phyloP scores from a whole-genome alignment of 2,329 filamentous ascomycete genomes.

The Trichoderma sp. region DNA sequence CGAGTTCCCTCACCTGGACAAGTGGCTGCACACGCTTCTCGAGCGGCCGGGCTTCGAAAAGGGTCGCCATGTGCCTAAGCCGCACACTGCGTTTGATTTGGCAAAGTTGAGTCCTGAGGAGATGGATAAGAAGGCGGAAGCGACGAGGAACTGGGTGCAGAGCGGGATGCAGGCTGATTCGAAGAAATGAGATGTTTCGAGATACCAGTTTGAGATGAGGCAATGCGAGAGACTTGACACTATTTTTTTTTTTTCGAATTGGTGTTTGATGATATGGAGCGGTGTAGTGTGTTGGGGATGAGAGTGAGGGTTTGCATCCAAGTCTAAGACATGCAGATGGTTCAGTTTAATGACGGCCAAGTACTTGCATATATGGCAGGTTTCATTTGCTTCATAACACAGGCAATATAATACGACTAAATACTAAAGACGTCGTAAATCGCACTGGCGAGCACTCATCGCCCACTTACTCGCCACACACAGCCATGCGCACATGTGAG shows the following conservation, averaged over 20 bases:
- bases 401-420: neutral
- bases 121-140: constrained; percentile 54
- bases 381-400: neutral
- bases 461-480: neutral
- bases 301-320: neutral
- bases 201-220: neutral
- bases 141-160: constrained; percentile 62
- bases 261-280: neutral
- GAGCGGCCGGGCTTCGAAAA: constrained; percentile 70
- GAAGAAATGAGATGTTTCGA: constrained; percentile 38
- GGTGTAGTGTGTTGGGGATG: neutral
- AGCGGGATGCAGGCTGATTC: constrained; percentile 65
- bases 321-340: too few relatives aligned
- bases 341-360: too few relatives aligned
- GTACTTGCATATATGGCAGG: too few relatives aligned
- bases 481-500: neutral
- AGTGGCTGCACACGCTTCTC: constrained; percentile 71
- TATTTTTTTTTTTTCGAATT: neutral
- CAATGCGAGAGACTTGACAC: neutral
- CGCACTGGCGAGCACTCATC: neutral
- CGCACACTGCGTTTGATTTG: constrained; percentile 57
- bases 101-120: constrained; percentile 46
- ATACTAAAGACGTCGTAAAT: neutral
- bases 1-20: constrained; percentile 71
- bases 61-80: constrained; percentile 68